Percentiles rank a stretch among this genome's conserved stretches.
These are phyloP conservation scores for Rhodomyrtus tomentosa DNA, from an alignment of 345 rosid genomes.

Conservation along the genomic window DNA sequence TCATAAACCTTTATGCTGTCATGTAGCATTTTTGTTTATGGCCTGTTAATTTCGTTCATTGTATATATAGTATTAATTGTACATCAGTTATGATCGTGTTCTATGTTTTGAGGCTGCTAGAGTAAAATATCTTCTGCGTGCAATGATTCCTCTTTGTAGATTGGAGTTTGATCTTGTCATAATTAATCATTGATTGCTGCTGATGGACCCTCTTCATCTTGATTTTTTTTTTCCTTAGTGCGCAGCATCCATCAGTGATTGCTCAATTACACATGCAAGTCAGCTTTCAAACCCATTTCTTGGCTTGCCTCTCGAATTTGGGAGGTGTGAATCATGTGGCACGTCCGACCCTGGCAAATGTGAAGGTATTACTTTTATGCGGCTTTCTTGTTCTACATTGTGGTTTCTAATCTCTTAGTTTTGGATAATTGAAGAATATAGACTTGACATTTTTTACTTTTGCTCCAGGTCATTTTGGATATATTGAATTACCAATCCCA, in stretches of 20 bases:
- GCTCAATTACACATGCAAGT: slow-evolving; percentile 57
- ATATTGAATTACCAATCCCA: slow-evolving; percentile 68
- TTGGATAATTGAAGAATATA: neutral
- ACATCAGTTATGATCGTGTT: neutral
- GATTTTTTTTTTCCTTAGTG: slow-evolving; percentile 13
- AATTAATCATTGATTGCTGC: neutral
- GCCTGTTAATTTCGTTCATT: neutral
- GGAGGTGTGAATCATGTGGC: slow-evolving; percentile 91
- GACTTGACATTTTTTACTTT: neutral
- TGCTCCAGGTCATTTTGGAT: slow-evolving; percentile 87
- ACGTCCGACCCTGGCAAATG: slow-evolving; percentile 73
- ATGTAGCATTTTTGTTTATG: neutral
- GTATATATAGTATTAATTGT: neutral
- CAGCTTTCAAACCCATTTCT: slow-evolving; percentile 79
- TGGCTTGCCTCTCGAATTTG: slow-evolving; percentile 86
- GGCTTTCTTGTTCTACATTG: neutral
- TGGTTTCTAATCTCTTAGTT: neutral
- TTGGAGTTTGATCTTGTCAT: neutral
- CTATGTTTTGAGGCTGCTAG: neutral
- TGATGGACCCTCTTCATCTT: neutral
- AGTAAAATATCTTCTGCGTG: neutral
- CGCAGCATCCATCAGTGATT: slow-evolving; percentile 61
- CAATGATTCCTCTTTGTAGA: neutral
- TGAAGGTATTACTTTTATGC: slow-evolving; percentile 45
- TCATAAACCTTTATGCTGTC: neutral